These are phyloP conservation scores for Solioccasus polychromus DNA, from an alignment of 768 basidiomycete species.

Conservation along the genomic window DNA sequence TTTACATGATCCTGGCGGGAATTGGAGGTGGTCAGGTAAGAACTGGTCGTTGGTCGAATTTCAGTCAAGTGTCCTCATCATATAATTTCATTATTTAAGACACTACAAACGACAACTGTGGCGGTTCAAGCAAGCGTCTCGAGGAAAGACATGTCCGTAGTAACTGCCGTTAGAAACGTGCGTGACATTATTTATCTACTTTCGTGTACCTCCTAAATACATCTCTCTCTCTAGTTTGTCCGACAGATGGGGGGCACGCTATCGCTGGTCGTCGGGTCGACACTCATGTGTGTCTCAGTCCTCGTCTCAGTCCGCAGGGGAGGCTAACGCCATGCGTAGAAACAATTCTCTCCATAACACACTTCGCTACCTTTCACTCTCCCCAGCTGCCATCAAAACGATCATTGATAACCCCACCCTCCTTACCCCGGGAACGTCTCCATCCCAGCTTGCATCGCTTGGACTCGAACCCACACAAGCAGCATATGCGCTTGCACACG, in stretches of 20 bases:
- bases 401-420: slow-evolving; percentile 50
- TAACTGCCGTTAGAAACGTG: slow-evolving; percentile 66
- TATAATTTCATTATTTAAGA: slow-evolving; percentile 31
- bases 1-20: slow-evolving; percentile 60
- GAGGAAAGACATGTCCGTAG: slow-evolving; percentile 72
- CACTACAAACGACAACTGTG: slow-evolving; percentile 62
- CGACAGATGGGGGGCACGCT: slow-evolving; percentile 70
- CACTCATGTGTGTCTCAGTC: slow-evolving; percentile 45
- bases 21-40: slow-evolving; percentile 57
- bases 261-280: slow-evolving; percentile 57
- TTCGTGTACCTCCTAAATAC: background rate
- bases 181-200: slow-evolving; percentile 12
- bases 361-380: slow-evolving; percentile 38
- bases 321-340: slow-evolving; percentile 9
- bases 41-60: too few relatives aligned
- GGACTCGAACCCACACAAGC: slow-evolving; percentile 39
- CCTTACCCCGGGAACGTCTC: slow-evolving; percentile 29
- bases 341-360: slow-evolving; percentile 48
- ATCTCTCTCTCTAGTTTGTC: slow-evolving; percentile 45
- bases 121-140: slow-evolving; percentile 72
- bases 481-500: slow-evolving; percentile 41
- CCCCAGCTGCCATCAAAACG: slow-evolving; percentile 36
- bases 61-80: too few relatives aligned
- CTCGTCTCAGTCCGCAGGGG: slow-evolving; percentile 1
- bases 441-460: slow-evolving; percentile 31